Evolutionary conservation across 2,329 filamentous ascomycete species (phyloP).

Genomic region (Ploettnerulaceae sp.): DNA sequence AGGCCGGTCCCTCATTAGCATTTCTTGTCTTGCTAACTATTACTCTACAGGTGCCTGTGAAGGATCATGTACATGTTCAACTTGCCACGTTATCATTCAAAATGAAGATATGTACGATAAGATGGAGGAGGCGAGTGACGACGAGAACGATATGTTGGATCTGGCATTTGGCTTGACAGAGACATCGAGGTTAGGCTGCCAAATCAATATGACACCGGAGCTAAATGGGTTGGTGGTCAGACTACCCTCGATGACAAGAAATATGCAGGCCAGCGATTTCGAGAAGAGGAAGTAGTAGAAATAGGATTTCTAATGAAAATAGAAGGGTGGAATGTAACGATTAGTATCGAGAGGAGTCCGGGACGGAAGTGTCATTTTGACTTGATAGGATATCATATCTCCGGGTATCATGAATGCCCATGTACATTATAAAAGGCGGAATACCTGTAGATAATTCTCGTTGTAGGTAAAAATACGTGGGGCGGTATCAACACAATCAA

Average conservation of each 20-base stretch:
- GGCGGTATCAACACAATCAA: constrained; percentile 15
- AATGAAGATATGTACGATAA: constrained; percentile 58
- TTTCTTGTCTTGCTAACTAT: constrained; percentile 4
- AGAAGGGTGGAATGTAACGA: not conserved
- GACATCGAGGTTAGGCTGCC: constrained; percentile 48
- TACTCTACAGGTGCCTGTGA: constrained; percentile 68
- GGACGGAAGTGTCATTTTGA: not conserved
- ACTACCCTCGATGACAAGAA: constrained; percentile 89
- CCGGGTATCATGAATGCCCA: constrained; percentile 23
- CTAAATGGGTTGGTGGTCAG: constrained; percentile 81
- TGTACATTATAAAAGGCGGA: constrained; percentile 24
- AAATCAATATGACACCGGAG: constrained; percentile 82
- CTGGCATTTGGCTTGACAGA: constrained; percentile 70
- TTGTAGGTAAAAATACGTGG: constrained; percentile 8
- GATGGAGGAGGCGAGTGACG: constrained; percentile 56
- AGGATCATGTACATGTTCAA: constrained; percentile 71
- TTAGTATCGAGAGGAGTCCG: constrained; percentile 5
- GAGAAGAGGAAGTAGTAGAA: constrained; percentile 36
- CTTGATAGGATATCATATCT: constrained; percentile 15
- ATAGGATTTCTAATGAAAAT: constrained; percentile 1
- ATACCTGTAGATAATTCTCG: constrained; percentile 16
- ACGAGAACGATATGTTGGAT: constrained; percentile 70
- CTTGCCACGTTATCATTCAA: constrained; percentile 68
- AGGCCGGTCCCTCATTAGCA: constrained; percentile 17
- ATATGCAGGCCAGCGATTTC: constrained; percentile 94